Conservation (phyloP, 148 eudicot species). For the Dysphania ambrosioides region DNA sequence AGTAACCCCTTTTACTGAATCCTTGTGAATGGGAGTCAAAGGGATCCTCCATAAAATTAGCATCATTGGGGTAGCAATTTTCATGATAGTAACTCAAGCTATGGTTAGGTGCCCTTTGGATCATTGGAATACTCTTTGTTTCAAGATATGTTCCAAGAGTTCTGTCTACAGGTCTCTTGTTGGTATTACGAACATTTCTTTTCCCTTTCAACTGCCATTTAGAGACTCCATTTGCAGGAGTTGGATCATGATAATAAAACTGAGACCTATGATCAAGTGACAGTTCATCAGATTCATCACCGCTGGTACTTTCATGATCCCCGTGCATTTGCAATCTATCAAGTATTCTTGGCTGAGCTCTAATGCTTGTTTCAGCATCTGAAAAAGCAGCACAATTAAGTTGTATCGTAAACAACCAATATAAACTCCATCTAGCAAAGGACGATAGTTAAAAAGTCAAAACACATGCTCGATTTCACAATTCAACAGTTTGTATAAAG, state of each 20-base stretch:
- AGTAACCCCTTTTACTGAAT: conserved; percentile 36
- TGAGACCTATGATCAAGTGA: conserved; percentile 40
- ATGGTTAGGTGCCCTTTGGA: conserved; percentile 24
- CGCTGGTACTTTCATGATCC: conserved; percentile 58
- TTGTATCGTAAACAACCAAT: neutral
- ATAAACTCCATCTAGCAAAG: neutral
- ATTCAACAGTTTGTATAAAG: conserved; percentile 3
- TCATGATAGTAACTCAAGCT: conserved; percentile 41
- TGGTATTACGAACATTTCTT: conserved; percentile 59
- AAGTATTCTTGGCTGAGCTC: conserved; percentile 46
- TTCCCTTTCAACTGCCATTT: conserved; percentile 88
- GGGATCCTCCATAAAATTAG: conserved; percentile 43
- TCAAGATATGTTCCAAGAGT: conserved; percentile 33
- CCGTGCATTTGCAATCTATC: conserved; percentile 44
- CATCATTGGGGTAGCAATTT: conserved; percentile 36
- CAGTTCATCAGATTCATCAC: conserved; percentile 50
- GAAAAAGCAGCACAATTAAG: conserved; percentile 30
- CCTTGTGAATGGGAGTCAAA: conserved; percentile 30
- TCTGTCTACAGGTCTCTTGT: conserved; percentile 46
- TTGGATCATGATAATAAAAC: conserved; percentile 37
- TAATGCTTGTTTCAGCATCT: conserved; percentile 55
- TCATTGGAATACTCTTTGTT: conserved; percentile 36
- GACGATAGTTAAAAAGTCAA: neutral
- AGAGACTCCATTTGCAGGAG: conserved; percentile 45
- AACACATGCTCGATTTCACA: neutral